Base-by-base conservation (phyloP, 2,329 filamentous ascomycete species). In the Aspergillus sp. region DNA sequence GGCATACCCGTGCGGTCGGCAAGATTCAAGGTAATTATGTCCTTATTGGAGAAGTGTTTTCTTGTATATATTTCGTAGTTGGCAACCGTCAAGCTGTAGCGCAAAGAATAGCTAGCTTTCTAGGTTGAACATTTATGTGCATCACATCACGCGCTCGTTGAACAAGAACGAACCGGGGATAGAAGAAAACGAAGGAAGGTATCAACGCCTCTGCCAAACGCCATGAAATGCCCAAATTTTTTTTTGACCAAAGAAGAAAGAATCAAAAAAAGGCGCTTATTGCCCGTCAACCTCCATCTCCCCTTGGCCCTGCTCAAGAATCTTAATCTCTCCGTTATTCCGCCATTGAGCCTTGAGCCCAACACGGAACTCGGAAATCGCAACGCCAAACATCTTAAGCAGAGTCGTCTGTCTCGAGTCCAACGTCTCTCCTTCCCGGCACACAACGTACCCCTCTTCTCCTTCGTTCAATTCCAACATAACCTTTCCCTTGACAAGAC, bases 381-480 rank as follows among this genome's bases (percentile, higher is more conserved):
- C 88, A 49, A 96, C 82, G 46, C 89, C 86, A 72, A 98, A 97
- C 61, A 95, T 78, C 81, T 97, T 97, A 70, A 98, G 71, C 64
- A 98, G 74, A 55, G 90, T 85, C 49, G 93, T 96, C 78, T 98
- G 93, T 60, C 91, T 81, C 57, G 87, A 90, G 70, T 96, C 90
- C 57, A 98, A 73, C 41, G 83, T 78, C 64, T 96, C 82, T 9
- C 91, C 93, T 69, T 90, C 84, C 62, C 83, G 83, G 74, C 91
- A 97, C 44, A 98, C 83, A 7, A 78, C 78, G 66, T 90, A 94
- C 20, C 75, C 75, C 44, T 77, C 77, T 58, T 70, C 60, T 1
- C 57, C 66, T 23, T 64, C 64, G 1, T 59, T 62, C 61, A 72
- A 55, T 56, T 86, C 84, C 44, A 97, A 75, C 55, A 88, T 82